Percentiles rank a stretch among this genome's conserved stretches.
Evolutionary conservation across 129 eudicot genomes (phyloP).

Genomic region (Logfia minima): DNA sequence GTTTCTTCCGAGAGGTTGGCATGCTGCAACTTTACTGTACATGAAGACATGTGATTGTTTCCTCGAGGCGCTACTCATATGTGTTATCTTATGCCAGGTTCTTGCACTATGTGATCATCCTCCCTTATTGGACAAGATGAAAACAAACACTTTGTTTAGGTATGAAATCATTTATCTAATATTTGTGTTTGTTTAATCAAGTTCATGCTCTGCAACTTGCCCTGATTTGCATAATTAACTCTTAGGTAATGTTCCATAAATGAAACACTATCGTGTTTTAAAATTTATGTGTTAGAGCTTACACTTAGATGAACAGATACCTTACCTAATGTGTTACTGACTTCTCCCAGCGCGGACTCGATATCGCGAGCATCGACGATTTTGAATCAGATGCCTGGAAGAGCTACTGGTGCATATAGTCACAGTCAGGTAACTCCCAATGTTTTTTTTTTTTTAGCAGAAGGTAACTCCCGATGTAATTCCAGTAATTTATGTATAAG

Average conservation of each 20-base stretch:
- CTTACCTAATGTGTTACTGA: constrained; percentile 13
- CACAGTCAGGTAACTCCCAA: constrained; percentile 72
- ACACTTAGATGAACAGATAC: neutral
- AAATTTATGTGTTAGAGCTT: neutral
- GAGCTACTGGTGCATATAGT: constrained; percentile 97
- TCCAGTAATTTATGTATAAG: neutral
- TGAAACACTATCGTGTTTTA: neutral
- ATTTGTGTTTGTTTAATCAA: no score
- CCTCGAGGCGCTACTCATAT: constrained; percentile 2
- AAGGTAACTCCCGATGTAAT: neutral
- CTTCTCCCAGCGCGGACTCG: constrained; percentile 64
- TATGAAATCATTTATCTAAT: constrained; percentile 16
- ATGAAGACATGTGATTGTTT: neutral
- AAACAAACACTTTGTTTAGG: constrained; percentile 83
- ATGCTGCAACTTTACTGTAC: neutral
- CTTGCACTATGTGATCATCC: constrained; percentile 98
- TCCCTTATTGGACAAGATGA: constrained; percentile 68
- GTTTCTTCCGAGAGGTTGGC: constrained; percentile 87
- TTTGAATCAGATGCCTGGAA: constrained; percentile 90
- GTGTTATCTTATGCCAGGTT: constrained; percentile 47
- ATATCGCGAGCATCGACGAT: constrained; percentile 72
- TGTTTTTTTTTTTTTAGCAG: no score
- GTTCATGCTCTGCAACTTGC: no score
- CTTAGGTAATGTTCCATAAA: no score
- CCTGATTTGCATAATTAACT: no score